These are phyloP conservation scores for Malassezia psittaci DNA, from an alignment of 1,284 basidiomycete species.

Conservation along the genomic window DNA sequence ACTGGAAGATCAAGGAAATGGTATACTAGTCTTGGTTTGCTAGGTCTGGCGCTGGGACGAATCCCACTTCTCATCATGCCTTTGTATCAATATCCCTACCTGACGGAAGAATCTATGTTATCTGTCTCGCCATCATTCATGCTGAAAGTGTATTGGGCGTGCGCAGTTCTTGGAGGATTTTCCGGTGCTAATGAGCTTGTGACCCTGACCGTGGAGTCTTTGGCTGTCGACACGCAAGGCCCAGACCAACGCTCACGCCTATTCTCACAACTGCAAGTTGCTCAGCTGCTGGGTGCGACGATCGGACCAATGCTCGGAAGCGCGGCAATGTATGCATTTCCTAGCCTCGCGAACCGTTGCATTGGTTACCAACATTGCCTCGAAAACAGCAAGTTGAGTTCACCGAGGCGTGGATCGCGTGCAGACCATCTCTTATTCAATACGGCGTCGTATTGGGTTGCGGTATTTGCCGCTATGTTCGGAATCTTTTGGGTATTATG, in stretches of 20 bases:
- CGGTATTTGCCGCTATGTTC: slow-evolving; percentile 3
- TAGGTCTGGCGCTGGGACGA: slow-evolving; percentile 8
- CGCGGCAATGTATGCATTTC: neutral
- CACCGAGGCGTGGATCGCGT: neutral
- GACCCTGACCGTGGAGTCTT: slow-evolving; percentile 8
- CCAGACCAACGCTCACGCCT: slow-evolving; percentile 9
- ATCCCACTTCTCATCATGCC: slow-evolving; percentile 14
- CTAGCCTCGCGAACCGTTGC: slow-evolving; percentile 3
- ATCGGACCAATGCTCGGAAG: slow-evolving; percentile 11
- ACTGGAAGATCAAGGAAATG: neutral
- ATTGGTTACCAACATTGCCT: slow-evolving; percentile 5
- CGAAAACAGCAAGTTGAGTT: neutral
- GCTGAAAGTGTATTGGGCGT: slow-evolving; percentile 13
- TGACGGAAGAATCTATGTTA: neutral
- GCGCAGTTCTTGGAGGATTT: slow-evolving; percentile 10
- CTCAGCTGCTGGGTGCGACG: slow-evolving; percentile 13
- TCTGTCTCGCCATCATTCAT: slow-evolving; percentile 3
- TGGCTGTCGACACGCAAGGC: slow-evolving; percentile 6
- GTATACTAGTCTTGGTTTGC: slow-evolving; percentile 2
- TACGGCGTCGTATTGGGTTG: slow-evolving; percentile 16
- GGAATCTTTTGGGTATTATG: neutral
- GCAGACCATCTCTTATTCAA: slow-evolving; percentile 9
- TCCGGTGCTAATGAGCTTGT: slow-evolving; percentile 13
- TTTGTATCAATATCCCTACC: slow-evolving; percentile 13
- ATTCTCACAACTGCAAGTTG: slow-evolving; percentile 8